Percentiles rank a stretch among this genome's conserved stretches.
These are phyloP conservation scores for Globisporangium perplexum DNA, from an alignment of 352 stramenopile genomes.

Conservation along the genomic window DNA sequence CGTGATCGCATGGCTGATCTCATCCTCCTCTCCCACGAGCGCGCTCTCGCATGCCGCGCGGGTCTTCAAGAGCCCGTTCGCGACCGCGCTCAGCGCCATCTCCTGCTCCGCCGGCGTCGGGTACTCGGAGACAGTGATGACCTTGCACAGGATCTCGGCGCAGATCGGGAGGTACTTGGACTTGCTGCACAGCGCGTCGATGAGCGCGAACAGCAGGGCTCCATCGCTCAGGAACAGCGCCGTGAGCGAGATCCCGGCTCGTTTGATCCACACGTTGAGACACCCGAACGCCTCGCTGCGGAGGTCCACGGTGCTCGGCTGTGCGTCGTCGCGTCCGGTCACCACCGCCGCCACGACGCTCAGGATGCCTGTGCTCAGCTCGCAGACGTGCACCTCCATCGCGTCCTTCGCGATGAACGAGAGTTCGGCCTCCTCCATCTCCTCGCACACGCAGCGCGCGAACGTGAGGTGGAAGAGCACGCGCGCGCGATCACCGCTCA, in stretches of 20 bases:
- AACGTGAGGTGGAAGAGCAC: constrained; percentile 50
- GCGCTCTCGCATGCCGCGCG: constrained; percentile 42
- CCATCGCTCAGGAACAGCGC: constrained; percentile 38
- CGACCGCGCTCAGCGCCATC: constrained; percentile 30
- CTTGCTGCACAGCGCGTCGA: constrained; percentile 43
- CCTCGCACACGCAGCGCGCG: constrained; percentile 56
- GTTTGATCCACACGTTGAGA: constrained; percentile 51
- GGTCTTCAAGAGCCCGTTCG: constrained; percentile 39
- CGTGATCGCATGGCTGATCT: constrained; percentile 54
- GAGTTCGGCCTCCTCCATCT: constrained; percentile 59
- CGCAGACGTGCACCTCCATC: constrained; percentile 49
- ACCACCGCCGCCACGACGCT: constrained; percentile 45
- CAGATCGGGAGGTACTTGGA: constrained; percentile 38
- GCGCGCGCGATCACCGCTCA: constrained; percentile 20
- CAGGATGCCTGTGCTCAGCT: constrained; percentile 38
- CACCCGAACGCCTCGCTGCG: constrained; percentile 53
- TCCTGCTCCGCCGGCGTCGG: constrained; percentile 40
- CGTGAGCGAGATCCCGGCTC: constrained; percentile 49
- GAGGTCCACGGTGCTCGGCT: constrained; percentile 19
- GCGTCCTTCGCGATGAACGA: constrained; percentile 52
- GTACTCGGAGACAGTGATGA: constrained; percentile 57
- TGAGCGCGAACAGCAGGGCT: constrained; percentile 29
- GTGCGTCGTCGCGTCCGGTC: constrained; percentile 21
- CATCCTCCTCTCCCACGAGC: constrained; percentile 40
- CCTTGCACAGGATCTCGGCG: constrained; percentile 50